Evolutionary conservation across 1,139 yeast species (phyloP), one percentile per base, ranked within the genome.

Genomic region (Geotrichum citri-aurantii): DNA sequence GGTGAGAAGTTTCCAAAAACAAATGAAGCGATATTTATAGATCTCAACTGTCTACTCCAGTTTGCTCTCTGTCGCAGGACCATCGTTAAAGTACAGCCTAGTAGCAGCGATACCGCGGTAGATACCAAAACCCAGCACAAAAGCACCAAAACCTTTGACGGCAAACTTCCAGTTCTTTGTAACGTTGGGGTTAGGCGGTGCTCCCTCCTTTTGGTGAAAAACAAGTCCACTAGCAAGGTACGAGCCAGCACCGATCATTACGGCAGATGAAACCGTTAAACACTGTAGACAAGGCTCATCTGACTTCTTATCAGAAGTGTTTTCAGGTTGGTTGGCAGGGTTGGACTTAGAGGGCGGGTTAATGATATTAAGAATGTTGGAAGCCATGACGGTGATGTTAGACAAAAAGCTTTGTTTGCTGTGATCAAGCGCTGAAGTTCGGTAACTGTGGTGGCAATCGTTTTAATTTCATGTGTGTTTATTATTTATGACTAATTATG

Each of bases 111-210:
- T 73, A 40, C 85, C 85, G 60, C 91, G 74, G 63, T 78, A 79
- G 8, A 82, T 52, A 0, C 90, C 92, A 57, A 82, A 77, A 0
- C 77, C 75, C 1, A 85, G 66, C 48, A 86, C 70, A 0, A 76
- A 78, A 0, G 75, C 75, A 8, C 91, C 92, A 14, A 77, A 67
- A 0, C 78, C 73, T 50, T 81, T 76, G 6, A 85, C 76, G 0
- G 80, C 68, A 64, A 79, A 79, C 82, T 85, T 83, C 88, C 90
- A 85, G 23, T 69, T 61, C 0, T 89, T 88, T 57, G 74, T 63
- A 27, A 68, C 70, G 26, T 65, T 63, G 6, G 70, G 71, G 23
- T 68, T 62, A 4, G 65, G 68, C 14, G n/a, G 26, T 53, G 67
- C 60, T 67, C 73, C 68, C 64, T 68, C 70, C 42, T 73, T 73